Base-by-base conservation (phyloP, 768 basidiomycete genomes). In the Trametes villosa region DNA sequence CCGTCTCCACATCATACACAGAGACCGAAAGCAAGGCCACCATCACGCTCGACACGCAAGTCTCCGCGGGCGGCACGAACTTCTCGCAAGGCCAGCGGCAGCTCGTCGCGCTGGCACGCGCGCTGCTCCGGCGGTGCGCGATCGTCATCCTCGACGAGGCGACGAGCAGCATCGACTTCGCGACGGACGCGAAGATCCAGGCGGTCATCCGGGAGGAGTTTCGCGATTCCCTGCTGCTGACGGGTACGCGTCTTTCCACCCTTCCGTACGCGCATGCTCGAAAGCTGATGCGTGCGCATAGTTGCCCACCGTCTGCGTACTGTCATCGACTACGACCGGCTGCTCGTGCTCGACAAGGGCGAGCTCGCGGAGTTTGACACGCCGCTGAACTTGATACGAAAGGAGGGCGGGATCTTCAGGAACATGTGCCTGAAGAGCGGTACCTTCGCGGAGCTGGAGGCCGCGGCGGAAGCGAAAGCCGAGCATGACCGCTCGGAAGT, bases 1-100 rank as follows among this genome's bases (percentile, higher is more conserved):
- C 59, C 51, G 2, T 78, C 26, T 67, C 70, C 4, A 64, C 67
- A 18, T 64, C 66, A 3, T 57, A 55, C 9, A 89, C 87, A 0
- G 86, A 87, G 24, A 70, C 80, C 2, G 89, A 90, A 20, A 54
- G 67, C 30, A 88, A 83, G 68, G 79, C 78, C 0, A 76, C 77
- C 0, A 77, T 96, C 29, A 80, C 84, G 0, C 79, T 96, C 4
- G 86, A 91, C 20, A 91, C 89, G 0, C 86, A 89, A 60, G 89
- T 96, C 11, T 92, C 92, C 33, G 33, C 33, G 33, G 93, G 94
- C 0, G 94, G 94, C 1, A 80, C 86, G 29, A 96, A 97, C 76
- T 96, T 97, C 74, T 94, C 92, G 1, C 91, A 94, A 60, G 95
- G 96, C 11, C 94, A 97, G 70, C 74, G 93, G 12, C 95, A 98